phyloP scores from a whole-genome alignment of 192 early-diverging fungal genomes.

The Rhizoclosmatium sp. region DNA sequence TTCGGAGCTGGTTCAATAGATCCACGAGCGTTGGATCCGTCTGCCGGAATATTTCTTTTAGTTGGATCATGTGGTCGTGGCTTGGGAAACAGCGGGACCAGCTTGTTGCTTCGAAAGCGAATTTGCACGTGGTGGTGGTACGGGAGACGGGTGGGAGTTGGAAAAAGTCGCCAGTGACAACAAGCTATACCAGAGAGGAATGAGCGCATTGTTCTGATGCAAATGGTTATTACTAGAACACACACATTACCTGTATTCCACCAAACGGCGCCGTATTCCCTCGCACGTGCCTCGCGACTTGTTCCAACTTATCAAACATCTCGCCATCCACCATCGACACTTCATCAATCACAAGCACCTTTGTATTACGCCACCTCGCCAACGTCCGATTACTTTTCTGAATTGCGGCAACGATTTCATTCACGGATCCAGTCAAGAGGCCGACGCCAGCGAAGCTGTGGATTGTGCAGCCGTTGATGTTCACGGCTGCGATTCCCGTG shows the following conservation, averaged over 20 bases:
- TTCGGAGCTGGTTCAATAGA: slow-evolving; percentile 86
- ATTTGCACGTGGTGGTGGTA: neutral
- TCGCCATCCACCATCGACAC: slow-evolving; percentile 60
- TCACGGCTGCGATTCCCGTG: slow-evolving; percentile 68
- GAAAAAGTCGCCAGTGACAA: slow-evolving; percentile 34
- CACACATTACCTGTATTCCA: slow-evolving; percentile 50
- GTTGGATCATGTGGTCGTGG: slow-evolving; percentile 35
- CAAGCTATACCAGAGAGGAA: neutral
- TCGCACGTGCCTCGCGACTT: slow-evolving; percentile 38
- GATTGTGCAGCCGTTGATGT: slow-evolving; percentile 65
- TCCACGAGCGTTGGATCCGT: slow-evolving; percentile 79
- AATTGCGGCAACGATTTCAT: neutral
- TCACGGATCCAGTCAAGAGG: neutral
- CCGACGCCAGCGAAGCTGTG: slow-evolving; percentile 62
- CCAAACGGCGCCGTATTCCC: slow-evolving; percentile 50
- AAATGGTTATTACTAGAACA: neutral
- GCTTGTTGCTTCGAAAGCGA: slow-evolving; percentile 20
- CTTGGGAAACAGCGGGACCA: slow-evolving; percentile 11
- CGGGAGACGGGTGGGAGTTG: slow-evolving; percentile 17
- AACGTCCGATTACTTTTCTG: slow-evolving; percentile 14
- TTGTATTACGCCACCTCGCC: slow-evolving; percentile 41
- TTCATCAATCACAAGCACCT: slow-evolving; percentile 61
- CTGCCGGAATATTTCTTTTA: slow-evolving; percentile 86
- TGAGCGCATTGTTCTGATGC: neutral
- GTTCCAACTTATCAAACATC: slow-evolving; percentile 55